Percentiles rank a stretch among this genome's conserved stretches.
These are phyloP conservation scores for Cladobotryum protrusum DNA, from an alignment of 2,329 filamentous ascomycete genomes.

Conservation along the genomic window DNA sequence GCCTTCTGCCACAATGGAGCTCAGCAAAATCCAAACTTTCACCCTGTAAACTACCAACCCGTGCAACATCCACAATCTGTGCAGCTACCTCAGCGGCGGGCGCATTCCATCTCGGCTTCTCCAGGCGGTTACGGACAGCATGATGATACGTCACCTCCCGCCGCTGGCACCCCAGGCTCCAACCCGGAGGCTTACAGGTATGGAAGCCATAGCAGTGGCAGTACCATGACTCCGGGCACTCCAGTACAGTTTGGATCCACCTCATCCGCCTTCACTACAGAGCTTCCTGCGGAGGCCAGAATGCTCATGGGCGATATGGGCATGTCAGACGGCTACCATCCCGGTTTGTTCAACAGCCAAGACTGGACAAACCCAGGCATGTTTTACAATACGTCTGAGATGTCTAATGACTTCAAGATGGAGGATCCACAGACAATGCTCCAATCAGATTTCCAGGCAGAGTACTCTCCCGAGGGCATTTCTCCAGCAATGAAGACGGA, in stretches of 20 bases:
- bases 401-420: slow-evolving; percentile 16
- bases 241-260: slow-evolving; percentile 16
- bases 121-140: not conserved
- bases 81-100: not conserved
- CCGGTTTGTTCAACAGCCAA: not conserved
- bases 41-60: slow-evolving; percentile 19
- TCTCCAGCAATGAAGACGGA: no score
- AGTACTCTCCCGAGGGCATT: not conserved
- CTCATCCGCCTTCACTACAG: slow-evolving; percentile 35
- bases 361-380: not conserved
- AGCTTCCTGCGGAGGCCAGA: slow-evolving; percentile 37
- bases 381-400: slow-evolving; percentile 16
- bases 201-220: not conserved
- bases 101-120: not conserved
- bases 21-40: slow-evolving; percentile 19
- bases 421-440: not conserved
- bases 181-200: not conserved
- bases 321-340: no score
- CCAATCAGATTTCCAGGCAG: not conserved
- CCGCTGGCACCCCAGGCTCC: not conserved
- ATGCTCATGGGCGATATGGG: slow-evolving; percentile 28
- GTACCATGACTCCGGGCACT: slow-evolving; percentile 16
- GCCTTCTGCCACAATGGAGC: slow-evolving; percentile 13
- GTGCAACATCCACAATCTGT: no score
- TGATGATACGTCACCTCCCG: not conserved